A percentile compares a stretch with the other conserved stretches of the same genome.
These are phyloP conservation scores for Medicago ruthenica DNA, from an alignment of 306 rosid species.

Conservation along the genomic window DNA sequence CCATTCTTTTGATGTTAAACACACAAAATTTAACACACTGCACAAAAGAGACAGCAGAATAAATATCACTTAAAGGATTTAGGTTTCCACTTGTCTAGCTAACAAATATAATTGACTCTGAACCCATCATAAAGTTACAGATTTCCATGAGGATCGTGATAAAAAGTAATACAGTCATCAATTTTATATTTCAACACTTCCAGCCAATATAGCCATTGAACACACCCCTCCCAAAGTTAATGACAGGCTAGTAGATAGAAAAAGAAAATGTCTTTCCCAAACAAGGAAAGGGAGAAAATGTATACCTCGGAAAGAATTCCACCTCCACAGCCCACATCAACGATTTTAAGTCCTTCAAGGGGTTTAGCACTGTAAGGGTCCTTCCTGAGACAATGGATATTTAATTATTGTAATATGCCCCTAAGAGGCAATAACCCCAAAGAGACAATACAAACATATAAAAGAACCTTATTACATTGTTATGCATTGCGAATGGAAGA, in stretches of 20 bases:
- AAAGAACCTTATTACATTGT: not conserved
- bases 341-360: conserved; percentile 82
- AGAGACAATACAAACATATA: conserved; percentile 14
- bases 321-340: conserved; percentile 97
- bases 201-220: too few relatives aligned
- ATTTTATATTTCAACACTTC: too few relatives aligned
- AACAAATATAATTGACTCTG: conserved; percentile 22
- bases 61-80: conserved; percentile 27
- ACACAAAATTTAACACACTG: conserved; percentile 18
- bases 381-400: conserved; percentile 66
- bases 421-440: too few relatives aligned
- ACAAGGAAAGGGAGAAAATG: conserved; percentile 17
- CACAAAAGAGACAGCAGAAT: conserved; percentile 7
- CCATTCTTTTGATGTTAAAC: conserved; percentile 25
- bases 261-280: conserved; percentile 1
- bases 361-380: conserved; percentile 73
- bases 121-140: conserved; percentile 25
- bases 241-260: conserved; percentile 20
- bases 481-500: not conserved
- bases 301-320: conserved; percentile 93
- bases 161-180: not conserved
- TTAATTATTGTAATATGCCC: conserved; percentile 34
- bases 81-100: conserved; percentile 29
- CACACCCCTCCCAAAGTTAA: not conserved
- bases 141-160: conserved; percentile 6